These are phyloP conservation scores for Skeletonema grethae DNA, from an alignment of 108 stramenopile species.

Conservation along the genomic window DNA sequence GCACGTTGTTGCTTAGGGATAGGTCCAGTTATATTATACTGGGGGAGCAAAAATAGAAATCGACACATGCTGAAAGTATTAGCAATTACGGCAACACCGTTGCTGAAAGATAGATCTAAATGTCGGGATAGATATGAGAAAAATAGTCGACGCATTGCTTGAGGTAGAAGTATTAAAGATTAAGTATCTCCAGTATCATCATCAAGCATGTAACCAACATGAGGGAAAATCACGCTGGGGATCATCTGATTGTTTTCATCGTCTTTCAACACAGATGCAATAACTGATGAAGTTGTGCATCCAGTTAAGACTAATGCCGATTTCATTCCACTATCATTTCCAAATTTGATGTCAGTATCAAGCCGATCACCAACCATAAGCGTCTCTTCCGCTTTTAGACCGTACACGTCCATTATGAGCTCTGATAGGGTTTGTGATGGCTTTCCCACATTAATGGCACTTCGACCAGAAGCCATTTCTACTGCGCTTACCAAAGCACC, in stretches of 20 bases:
- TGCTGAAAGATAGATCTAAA: too few species aligned
- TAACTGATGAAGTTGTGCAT: slow-evolving; percentile 58
- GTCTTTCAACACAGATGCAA: slow-evolving; percentile 36
- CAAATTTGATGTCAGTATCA: slow-evolving; percentile 88
- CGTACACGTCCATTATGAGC: slow-evolving; percentile 47
- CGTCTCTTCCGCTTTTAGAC: slow-evolving; percentile 53
- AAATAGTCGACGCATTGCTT: too few species aligned
- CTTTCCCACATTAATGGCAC: slow-evolving; percentile 82
- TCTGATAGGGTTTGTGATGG: slow-evolving; percentile 61
- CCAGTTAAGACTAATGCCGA: slow-evolving; percentile 78
- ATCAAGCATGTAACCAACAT: slow-evolving; percentile 49
- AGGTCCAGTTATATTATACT: not conserved
- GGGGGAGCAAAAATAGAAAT: too few species aligned
- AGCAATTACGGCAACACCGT: too few species aligned
- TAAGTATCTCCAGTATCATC: not conserved
- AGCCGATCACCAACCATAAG: slow-evolving; percentile 91
- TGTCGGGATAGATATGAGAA: too few species aligned
- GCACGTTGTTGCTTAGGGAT: slow-evolving; percentile 54
- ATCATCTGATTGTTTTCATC: slow-evolving; percentile 48
- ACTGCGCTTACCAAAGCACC: slow-evolving; percentile 70
- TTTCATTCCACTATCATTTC: slow-evolving; percentile 65
- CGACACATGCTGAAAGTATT: too few species aligned
- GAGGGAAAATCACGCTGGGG: slow-evolving; percentile 64
- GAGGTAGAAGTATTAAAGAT: not conserved
- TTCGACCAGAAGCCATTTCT: slow-evolving; percentile 62